Evolutionary conservation across 768 basidiomycete species (phyloP).

Genomic region (Hirschioporus abietinus): DNA sequence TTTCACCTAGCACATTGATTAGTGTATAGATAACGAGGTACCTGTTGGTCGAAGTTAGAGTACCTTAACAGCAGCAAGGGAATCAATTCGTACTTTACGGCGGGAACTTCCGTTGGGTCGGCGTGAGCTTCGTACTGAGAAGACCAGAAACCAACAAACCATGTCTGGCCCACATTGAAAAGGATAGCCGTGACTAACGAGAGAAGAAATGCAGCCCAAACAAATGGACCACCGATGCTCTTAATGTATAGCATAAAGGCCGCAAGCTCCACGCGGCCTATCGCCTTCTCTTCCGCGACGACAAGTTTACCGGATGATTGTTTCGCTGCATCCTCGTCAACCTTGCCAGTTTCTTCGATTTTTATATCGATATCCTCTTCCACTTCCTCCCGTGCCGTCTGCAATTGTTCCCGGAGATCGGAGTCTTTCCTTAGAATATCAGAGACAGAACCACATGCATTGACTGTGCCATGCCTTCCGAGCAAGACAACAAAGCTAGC

Average conservation of each 20-base stretch:
- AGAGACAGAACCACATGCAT: constrained; percentile 42
- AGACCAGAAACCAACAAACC: constrained; percentile 33
- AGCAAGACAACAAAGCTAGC: constrained; percentile 42
- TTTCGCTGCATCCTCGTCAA: constrained; percentile 3
- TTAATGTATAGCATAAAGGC: constrained; percentile 1
- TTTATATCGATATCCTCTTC: constrained; percentile 16
- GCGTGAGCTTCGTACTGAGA: constrained; percentile 23
- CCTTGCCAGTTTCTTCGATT: constrained; percentile 31
- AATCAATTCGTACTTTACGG: not conserved
- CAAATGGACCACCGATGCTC: not conserved
- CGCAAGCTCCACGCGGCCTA: constrained; percentile 12
- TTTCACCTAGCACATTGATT: constrained; percentile 5
- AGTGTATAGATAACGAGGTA: constrained; percentile 3
- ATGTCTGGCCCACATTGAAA: constrained; percentile 21
- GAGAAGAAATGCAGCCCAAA: not conserved
- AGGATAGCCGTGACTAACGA: not conserved
- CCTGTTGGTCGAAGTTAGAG: not conserved
- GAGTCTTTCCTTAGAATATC: constrained; percentile 40
- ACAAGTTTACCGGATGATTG: constrained; percentile 18
- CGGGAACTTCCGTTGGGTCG: not conserved
- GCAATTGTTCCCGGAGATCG: constrained; percentile 21
- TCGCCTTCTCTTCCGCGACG: constrained; percentile 17
- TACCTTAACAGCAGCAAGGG: not conserved
- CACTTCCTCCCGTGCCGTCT: constrained; percentile 16
- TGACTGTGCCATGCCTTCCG: constrained; percentile 45